phyloP scores from a whole-genome alignment of 75 land plant genomes.

The Picea sitchensis region DNA sequence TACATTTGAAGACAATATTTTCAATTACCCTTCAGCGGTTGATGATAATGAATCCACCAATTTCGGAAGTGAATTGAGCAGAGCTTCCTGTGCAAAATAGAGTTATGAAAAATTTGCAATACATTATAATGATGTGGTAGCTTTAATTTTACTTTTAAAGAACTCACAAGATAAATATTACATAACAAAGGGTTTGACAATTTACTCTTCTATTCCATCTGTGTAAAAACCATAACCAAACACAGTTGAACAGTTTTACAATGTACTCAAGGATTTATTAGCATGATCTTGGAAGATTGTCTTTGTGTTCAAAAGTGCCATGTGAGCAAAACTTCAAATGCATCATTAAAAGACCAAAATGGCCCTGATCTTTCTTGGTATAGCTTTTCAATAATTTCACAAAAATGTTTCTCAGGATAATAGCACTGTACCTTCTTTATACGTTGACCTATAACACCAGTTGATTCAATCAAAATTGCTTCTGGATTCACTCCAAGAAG shows the following conservation, averaged over 20 bases:
- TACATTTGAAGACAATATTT: background rate
- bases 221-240: background rate
- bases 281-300: background rate
- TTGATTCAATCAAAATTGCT: constrained; percentile 77
- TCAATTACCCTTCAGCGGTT: constrained; percentile 60
- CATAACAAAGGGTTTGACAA: background rate
- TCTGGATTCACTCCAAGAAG: constrained; percentile 54
- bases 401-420: background rate
- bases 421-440: constrained; percentile 79
- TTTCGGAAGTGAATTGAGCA: constrained; percentile 79
- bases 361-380: background rate
- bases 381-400: background rate
- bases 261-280: background rate
- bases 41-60: constrained; percentile 67
- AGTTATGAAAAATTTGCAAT: background rate
- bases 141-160: background rate
- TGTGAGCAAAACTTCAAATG: background rate
- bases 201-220: background rate
- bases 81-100: constrained; percentile 57
- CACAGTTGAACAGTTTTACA: background rate
- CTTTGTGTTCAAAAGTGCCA: constrained; percentile 4
- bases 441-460: constrained; percentile 96
- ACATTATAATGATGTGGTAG: background rate
- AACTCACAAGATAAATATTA: background rate
- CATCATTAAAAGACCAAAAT: background rate